Percentiles rank a stretch among this genome's conserved stretches.
Conservation (phyloP, 345 rosid genomes). For the Citrus mangshanensis region DNA sequence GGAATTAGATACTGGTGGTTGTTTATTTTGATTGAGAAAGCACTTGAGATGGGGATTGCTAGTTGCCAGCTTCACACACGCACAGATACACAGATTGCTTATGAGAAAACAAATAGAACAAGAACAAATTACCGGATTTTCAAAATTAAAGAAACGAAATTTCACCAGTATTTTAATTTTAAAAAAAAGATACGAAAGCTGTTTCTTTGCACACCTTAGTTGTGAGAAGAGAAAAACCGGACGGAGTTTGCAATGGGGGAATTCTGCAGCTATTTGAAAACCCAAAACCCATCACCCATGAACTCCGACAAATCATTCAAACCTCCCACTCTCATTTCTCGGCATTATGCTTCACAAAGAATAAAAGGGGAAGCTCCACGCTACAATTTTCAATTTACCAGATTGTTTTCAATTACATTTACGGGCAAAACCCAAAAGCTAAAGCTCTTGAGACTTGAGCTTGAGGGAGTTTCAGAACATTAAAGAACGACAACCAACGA, state of each 20-base stretch:
- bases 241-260: slow-evolving; percentile 5
- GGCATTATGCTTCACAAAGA: no score
- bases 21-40: slow-evolving; percentile 23
- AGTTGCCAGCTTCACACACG: slow-evolving; percentile 10
- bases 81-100: not conserved
- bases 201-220: slow-evolving; percentile 28
- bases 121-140: not conserved
- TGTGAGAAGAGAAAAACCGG: slow-evolving; percentile 18
- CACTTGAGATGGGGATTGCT: slow-evolving; percentile 22
- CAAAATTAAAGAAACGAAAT: not conserved
- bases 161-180: no score
- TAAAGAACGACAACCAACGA: no score
- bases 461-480: not conserved
- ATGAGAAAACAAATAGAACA: not conserved
- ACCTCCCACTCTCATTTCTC: no score
- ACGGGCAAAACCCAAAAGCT: not conserved
- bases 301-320: slow-evolving; percentile 15
- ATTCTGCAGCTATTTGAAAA: slow-evolving; percentile 18
- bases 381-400: not conserved
- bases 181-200: no score
- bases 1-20: slow-evolving; percentile 5
- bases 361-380: no score
- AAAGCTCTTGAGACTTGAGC: not conserved
- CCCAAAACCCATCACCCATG: slow-evolving; percentile 11
- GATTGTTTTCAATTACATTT: not conserved